These are phyloP conservation scores for Tulasnella sp. DNA, from an alignment of 768 basidiomycete species.

Conservation along the genomic window DNA sequence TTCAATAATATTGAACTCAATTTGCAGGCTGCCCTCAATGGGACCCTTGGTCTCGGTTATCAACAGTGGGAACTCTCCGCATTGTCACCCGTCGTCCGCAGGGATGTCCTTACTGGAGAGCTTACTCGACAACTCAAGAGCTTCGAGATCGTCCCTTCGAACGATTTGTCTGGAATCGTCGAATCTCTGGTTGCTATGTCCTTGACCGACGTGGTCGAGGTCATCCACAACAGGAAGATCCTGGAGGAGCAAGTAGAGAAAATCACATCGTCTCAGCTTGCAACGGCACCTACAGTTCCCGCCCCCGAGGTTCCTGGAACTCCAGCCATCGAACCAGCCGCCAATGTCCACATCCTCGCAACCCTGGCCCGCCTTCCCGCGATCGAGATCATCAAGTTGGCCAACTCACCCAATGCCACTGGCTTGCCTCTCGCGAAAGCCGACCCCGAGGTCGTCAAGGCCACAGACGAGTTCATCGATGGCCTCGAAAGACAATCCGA, in stretches of 20 bases:
- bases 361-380: constrained; percentile 72
- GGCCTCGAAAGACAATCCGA: constrained; percentile 51
- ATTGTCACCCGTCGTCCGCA: constrained; percentile 83
- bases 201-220: constrained; percentile 70
- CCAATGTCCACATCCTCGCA: constrained; percentile 52
- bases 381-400: constrained; percentile 65
- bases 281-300: constrained; percentile 53
- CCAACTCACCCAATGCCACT: constrained; percentile 40
- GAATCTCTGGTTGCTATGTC: constrained; percentile 67
- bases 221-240: constrained; percentile 64
- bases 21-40: constrained; percentile 69
- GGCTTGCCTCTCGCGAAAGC: constrained; percentile 62
- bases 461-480: constrained; percentile 71
- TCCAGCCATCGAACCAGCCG: background rate
- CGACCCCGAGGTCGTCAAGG: constrained; percentile 62
- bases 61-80: constrained; percentile 80
- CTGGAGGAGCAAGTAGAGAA: constrained; percentile 59
- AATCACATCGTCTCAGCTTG: constrained; percentile 34
- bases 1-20: constrained; percentile 15
- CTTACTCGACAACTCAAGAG: constrained; percentile 67
- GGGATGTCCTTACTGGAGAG: constrained; percentile 80
- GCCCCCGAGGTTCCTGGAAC: constrained; percentile 45
- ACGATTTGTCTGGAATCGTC: constrained; percentile 62
- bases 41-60: constrained; percentile 76
- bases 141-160: constrained; percentile 46